Conservation (phyloP, 2,329 filamentous ascomycete genomes). For the Colletotrichum nymphaeae region DNA sequence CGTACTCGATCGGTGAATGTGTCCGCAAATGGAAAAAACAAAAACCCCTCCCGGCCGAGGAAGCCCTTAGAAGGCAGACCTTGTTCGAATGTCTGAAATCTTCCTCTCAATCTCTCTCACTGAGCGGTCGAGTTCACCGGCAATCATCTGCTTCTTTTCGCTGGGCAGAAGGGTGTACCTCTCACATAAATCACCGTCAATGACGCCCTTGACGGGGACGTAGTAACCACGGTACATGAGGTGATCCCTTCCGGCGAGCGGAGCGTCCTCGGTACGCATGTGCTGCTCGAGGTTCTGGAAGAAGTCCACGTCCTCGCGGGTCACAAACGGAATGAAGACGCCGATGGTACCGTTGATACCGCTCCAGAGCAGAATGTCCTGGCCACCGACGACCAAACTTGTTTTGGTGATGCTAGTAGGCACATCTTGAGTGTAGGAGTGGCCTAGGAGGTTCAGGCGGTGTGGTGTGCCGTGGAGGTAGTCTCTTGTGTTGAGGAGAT, state of each 20-base stretch:
- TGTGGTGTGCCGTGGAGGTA: constrained; percentile 93
- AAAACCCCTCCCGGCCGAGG: not conserved
- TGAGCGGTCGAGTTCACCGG: constrained; percentile 89
- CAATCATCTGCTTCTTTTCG: constrained; percentile 96
- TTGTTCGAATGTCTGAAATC: constrained; percentile 77
- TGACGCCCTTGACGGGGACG: constrained; percentile 93
- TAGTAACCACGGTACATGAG: constrained; percentile 97
- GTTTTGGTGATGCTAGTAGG: constrained; percentile 92
- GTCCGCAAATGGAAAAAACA: not conserved
- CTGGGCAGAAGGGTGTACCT: constrained; percentile 84
- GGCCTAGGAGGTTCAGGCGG: constrained; percentile 84
- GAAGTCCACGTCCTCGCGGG: constrained; percentile 95
- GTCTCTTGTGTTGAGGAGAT: constrained; percentile 88
- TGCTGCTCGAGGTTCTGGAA: constrained; percentile 95
- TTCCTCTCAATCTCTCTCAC: constrained; percentile 96
- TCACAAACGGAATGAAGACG: constrained; percentile 90
- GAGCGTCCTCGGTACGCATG: constrained; percentile 86
- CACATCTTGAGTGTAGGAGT: constrained; percentile 92
- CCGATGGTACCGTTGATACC: constrained; percentile 95
- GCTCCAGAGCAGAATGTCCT: constrained; percentile 92
- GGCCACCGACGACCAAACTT: constrained; percentile 88
- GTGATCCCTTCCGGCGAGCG: constrained; percentile 91
- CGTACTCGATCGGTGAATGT: not conserved
- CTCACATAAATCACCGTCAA: constrained; percentile 97
- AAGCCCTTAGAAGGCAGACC: constrained; percentile 64